Base-by-base conservation (phyloP, 495 filamentous ascomycete species). In the Mycothermus thermophilus region DNA sequence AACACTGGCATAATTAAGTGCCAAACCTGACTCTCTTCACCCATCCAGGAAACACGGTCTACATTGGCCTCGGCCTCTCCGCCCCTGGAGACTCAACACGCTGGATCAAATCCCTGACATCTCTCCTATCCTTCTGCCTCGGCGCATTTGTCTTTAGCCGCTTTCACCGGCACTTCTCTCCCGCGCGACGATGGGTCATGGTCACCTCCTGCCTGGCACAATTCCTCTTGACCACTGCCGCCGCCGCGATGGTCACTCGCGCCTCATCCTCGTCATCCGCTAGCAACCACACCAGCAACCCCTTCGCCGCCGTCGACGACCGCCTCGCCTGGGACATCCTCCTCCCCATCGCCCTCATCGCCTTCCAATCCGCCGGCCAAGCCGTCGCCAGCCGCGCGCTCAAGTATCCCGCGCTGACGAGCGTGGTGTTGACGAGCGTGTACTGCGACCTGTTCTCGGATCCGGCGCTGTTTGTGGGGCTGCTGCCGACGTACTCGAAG, bases 371-470 rank as follows among this genome's bases (percentile, higher is more conserved):
- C 50, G 69, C 67, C 38, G 77, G 79, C 2, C 77, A 82, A 48
- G 77, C 76, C 0, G 69, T 83, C n/a, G 66, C 66, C 0, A 80
- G 75, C 51, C 55, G 79, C 3, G 77, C 71, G 8, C 54, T 84
- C 41, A 59, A 69, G 44, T 74, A 71, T 40, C 69, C 66, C 27
- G 66, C 66, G 1, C 48, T 84, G 9, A 78, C 76, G 0, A 78
- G 72, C 46, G 77, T 82, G 8, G 79, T 82, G 17, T 51, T 83
- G 37, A 84, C 79, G 13, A 79, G 74, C 41, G 67, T 75, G 32
- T 81, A 80, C 54, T 78, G 75, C 44, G 79, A 84, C 48, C 43
- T 82, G 12, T 80, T 80, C 47, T 75, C 72, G 6, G 71, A 80
- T 34, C 60, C 61, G 22, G 63, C 71, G 13, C 38, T 81, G 9